These are phyloP conservation scores for Ailanthus altissimus DNA, from an alignment of 345 rosid genomes.

Conservation along the genomic window DNA sequence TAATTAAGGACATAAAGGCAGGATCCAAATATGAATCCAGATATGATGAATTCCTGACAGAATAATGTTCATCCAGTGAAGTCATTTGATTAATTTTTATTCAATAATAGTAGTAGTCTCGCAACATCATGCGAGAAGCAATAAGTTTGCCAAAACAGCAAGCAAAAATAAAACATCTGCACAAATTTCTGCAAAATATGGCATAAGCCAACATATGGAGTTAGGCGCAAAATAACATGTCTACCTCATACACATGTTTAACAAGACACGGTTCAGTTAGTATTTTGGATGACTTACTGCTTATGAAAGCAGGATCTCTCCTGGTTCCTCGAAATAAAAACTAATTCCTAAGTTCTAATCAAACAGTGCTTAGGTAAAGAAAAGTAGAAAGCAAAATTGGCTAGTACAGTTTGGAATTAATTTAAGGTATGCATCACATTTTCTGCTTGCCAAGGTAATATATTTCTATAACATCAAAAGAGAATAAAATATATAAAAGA, in stretches of 20 bases:
- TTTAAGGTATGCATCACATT: background rate
- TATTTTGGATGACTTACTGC: background rate
- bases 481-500: background rate
- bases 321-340: background rate
- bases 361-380: background rate
- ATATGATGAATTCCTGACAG: slow-evolving; percentile 73
- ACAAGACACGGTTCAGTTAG: background rate
- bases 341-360: background rate
- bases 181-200: background rate
- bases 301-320: background rate
- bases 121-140: no score
- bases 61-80: slow-evolving; percentile 20
- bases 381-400: background rate
- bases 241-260: background rate
- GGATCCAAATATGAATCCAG: slow-evolving; percentile 94
- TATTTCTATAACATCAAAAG: no score
- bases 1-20: slow-evolving; percentile 90
- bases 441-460: background rate
- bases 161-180: background rate
- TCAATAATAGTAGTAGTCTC: background rate
- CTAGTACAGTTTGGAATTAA: background rate
- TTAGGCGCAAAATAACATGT: background rate
- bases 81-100: background rate
- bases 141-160: background rate
- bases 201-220: background rate